phyloP scores from a whole-genome alignment of 1,139 yeast genomes.

The Maudiozyma humilis region DNA sequence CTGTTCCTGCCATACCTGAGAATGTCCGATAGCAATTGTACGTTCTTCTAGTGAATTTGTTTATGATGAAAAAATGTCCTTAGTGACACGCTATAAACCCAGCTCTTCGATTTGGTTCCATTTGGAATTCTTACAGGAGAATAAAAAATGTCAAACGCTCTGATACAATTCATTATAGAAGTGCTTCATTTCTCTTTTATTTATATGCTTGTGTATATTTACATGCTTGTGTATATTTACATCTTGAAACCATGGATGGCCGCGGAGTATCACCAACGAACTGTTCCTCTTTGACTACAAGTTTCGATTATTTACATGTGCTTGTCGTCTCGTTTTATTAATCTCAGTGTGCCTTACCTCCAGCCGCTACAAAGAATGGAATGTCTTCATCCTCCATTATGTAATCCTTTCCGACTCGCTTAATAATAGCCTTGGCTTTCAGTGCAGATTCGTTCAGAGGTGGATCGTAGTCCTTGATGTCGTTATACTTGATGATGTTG shows the following conservation, averaged over 20 bases:
- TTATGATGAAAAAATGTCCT: constrained; percentile 36
- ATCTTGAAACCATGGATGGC: neutral
- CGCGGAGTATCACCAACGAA: too few species aligned
- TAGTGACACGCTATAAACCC: constrained; percentile 40
- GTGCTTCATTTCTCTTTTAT: constrained; percentile 6
- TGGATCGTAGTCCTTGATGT: constrained; percentile 35
- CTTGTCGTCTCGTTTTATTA: constrained; percentile 4
- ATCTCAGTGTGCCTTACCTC: constrained; percentile 36
- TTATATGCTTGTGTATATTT: too few species aligned
- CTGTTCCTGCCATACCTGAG: neutral
- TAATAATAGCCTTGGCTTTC: constrained; percentile 44
- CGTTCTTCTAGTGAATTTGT: constrained; percentile 11
- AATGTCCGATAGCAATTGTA: neutral
- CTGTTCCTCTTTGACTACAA: neutral
- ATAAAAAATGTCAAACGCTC: constrained; percentile 34
- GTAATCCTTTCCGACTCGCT: constrained; percentile 64
- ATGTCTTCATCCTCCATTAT: constrained; percentile 73
- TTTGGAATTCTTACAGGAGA: constrained; percentile 13
- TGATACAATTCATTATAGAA: constrained; percentile 22
- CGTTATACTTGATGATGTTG: constrained; percentile 52
- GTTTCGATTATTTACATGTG: neutral
- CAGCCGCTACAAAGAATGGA: constrained; percentile 48
- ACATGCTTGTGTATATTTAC: neutral
- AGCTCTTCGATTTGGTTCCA: constrained; percentile 39
- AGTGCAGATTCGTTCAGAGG: constrained; percentile 31